Conservation (phyloP, 2,329 filamentous ascomycete species). For the Pseudogymnoascus sp. region DNA sequence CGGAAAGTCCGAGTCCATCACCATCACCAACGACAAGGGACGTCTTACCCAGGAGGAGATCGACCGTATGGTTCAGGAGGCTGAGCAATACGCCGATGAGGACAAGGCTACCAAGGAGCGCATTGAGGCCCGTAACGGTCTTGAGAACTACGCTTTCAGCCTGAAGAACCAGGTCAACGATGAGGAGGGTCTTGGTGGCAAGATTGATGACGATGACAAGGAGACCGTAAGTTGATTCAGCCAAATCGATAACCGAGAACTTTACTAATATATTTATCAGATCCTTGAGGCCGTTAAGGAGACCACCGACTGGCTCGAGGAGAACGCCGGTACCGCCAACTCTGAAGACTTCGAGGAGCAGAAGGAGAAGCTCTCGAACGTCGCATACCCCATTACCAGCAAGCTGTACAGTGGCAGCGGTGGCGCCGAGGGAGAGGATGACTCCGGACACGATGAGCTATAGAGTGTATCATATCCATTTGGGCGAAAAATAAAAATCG, state of each 20-base stretch:
- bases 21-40: constrained; percentile 99
- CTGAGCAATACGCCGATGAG: constrained; percentile 97
- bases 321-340: constrained; percentile 78
- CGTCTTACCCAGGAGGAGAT: constrained; percentile 95
- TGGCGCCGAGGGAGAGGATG: constrained; percentile 58
- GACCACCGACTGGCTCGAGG: constrained; percentile 90
- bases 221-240: constrained; percentile 61
- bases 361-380: constrained; percentile 96
- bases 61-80: constrained; percentile 97
- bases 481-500: constrained; percentile 11
- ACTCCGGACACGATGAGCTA: constrained; percentile 79
- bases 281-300: constrained; percentile 96
- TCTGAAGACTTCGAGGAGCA: constrained; percentile 98
- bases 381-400: constrained; percentile 97
- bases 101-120: constrained; percentile 97
- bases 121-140: constrained; percentile 90
- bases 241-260: no score
- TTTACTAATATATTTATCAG: constrained; percentile 39
- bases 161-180: constrained; percentile 99
- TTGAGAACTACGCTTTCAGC: constrained; percentile 99
- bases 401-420: constrained; percentile 77
- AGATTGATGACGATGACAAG: constrained; percentile 99
- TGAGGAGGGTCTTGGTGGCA: constrained; percentile 91
- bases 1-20: constrained; percentile 94
- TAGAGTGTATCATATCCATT: constrained; percentile 41